Percentiles rank a stretch among this genome's conserved stretches.
These are phyloP conservation scores for Nyctanthes arbortristis DNA, from an alignment of 257 asterid species.

Conservation along the genomic window DNA sequence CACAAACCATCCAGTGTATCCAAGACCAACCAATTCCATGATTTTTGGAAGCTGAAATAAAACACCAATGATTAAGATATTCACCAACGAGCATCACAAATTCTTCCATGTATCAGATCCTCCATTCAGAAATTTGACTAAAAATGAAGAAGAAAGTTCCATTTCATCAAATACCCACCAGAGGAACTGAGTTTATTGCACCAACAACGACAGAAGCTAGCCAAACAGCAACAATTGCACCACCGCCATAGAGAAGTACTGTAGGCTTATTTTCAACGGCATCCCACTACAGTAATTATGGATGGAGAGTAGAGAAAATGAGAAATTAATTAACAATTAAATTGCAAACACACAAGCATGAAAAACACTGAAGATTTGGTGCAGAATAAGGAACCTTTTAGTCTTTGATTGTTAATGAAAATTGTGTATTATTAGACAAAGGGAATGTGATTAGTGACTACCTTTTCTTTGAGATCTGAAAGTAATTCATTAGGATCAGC, in stretches of 20 bases:
- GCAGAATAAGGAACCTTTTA: no score
- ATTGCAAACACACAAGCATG: neutral
- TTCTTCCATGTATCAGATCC: neutral
- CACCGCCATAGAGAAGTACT: constrained; percentile 79
- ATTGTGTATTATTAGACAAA: no score
- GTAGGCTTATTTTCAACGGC: constrained; percentile 91
- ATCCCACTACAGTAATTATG: constrained; percentile 63
- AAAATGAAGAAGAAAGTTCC: no score
- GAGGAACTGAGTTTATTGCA: constrained; percentile 85
- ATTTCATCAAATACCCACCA: constrained; percentile 49
- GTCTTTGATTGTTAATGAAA: no score
- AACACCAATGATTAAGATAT: neutral
- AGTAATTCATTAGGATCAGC: constrained; percentile 66
- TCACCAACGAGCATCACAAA: neutral
- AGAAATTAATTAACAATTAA: neutral
- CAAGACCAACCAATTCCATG: constrained; percentile 95
- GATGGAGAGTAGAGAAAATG: neutral
- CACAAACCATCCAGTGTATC: constrained; percentile 98
- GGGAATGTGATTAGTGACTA: constrained; percentile 24
- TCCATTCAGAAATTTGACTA: neutral
- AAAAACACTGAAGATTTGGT: neutral
- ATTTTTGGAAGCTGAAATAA: constrained; percentile 84
- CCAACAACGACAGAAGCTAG: constrained; percentile 73
- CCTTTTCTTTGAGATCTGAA: constrained; percentile 84
- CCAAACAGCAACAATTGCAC: constrained; percentile 83